Conservation (phyloP, 441 rosid species). For the Rhodomyrtus psidioides region DNA sequence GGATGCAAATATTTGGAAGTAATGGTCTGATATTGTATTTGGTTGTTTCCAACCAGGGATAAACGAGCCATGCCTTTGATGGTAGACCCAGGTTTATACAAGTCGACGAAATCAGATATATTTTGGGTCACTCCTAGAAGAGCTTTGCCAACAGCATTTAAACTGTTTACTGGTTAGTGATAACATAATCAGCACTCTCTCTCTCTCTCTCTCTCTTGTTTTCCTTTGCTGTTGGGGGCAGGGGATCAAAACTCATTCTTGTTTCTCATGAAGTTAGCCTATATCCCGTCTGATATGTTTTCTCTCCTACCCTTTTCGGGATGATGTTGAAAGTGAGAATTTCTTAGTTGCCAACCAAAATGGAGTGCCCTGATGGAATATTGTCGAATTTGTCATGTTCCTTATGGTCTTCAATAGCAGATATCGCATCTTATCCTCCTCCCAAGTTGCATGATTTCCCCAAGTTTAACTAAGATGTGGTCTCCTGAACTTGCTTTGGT, state of each 20-base stretch:
- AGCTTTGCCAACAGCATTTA: conserved; percentile 77
- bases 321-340: background rate
- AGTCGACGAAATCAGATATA: conserved; percentile 57
- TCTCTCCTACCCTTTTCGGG: background rate
- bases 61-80: conserved; percentile 94
- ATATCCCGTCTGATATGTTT: background rate
- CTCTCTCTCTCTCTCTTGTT: background rate
- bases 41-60: conserved; percentile 47
- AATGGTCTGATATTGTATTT: conserved; percentile 6
- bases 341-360: background rate
- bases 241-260: background rate
- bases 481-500: background rate
- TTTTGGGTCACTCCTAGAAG: conserved; percentile 74
- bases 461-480: background rate
- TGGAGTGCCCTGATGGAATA: background rate
- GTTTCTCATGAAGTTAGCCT: background rate
- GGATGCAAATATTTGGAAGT: background rate
- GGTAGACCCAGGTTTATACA: conserved; percentile 87
- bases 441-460: background rate
- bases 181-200: background rate
- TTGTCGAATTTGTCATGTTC: background rate
- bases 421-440: background rate
- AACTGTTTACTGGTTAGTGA: conserved; percentile 78
- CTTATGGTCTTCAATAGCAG: background rate
- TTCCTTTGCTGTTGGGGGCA: background rate